Base-by-base conservation (phyloP, 352 stramenopile genomes). In the Phytophthora boehmeriae region DNA sequence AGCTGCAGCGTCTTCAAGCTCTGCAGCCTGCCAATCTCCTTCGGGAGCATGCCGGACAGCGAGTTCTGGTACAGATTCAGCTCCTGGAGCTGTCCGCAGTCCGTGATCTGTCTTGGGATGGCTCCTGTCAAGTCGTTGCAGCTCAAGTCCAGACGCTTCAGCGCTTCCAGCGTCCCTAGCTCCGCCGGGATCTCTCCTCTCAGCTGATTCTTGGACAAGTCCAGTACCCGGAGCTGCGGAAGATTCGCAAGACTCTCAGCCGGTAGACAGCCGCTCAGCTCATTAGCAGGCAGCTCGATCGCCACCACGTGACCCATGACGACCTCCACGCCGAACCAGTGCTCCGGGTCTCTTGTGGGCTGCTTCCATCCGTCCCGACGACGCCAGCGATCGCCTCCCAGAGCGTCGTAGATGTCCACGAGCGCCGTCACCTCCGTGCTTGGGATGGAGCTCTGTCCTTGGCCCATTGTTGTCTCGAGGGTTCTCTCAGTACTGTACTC, bases 121-220 rank as follows among this genome's bases (percentile, higher is more conserved):
- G 59, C 41, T 6, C 77, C 80, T 51, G 71, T 72, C 10, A 94
- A 63, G 54, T 93, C 76, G 41, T 96, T 96, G 74, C 80, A 92
- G 70, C 87, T 96, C 49, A 96, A 61, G 59, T 96, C 82, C 30
- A 96, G 11, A 8, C 68, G 68, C 14, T 80, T 69, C 41, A 96
- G 62, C n/a, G 44, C 66, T 23, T 60, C 63, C 23, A 96, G 79
- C 19, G 70, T 68, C 10, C 80, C 78, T 2, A 96, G 44, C 25
- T 68, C 73, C 39, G 54, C 54, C 22, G 86, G 80, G 34, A 96
- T 83, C 39, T 83, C 68, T 76, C 84, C 83, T 39, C 71, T 68
- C 30, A 95, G 74, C 30, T 79, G 71, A 63, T 96, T 96, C 70
- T 90, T 90, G 58, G 85, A 92, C 49, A 96, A 61, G 57, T 96